These are phyloP conservation scores for Fomitopsis pinicola DNA, from an alignment of 1,284 basidiomycete species.

Conservation along the genomic window DNA sequence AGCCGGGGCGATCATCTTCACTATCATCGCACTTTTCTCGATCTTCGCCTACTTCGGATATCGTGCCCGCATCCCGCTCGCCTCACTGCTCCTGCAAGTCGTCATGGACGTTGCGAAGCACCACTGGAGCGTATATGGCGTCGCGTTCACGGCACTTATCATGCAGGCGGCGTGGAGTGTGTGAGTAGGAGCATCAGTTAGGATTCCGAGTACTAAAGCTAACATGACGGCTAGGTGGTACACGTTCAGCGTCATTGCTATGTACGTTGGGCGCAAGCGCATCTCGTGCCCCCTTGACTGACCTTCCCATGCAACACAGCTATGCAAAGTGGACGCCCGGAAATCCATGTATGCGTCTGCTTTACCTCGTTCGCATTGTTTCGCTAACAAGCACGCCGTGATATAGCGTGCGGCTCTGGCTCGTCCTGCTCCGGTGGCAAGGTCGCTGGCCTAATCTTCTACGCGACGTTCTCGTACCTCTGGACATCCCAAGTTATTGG, in stretches of 20 bases:
- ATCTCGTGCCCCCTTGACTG: too few relatives aligned
- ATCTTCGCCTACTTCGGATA: conserved; percentile 66
- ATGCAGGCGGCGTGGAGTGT: conserved; percentile 69
- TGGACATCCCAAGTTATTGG: conserved; percentile 81
- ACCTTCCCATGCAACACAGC: conserved; percentile 27
- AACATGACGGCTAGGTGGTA: conserved; percentile 49
- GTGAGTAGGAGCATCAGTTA: conserved; percentile 34
- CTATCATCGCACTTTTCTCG: conserved; percentile 61
- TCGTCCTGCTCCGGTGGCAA: conserved; percentile 47
- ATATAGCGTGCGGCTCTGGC: conserved; percentile 34
- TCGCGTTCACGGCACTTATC: conserved; percentile 68
- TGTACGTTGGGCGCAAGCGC: conserved; percentile 35
- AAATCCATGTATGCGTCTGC: conserved; percentile 49
- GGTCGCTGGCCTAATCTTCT: conserved; percentile 73
- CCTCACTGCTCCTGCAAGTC: conserved; percentile 74
- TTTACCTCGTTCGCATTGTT: neutral
- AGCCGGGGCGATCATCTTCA: conserved; percentile 79
- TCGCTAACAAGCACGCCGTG: neutral
- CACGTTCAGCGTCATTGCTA: conserved; percentile 65
- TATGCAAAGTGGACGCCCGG: conserved; percentile 77
- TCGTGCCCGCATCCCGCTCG: conserved; percentile 72
- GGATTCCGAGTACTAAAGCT: neutral
- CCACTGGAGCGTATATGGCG: conserved; percentile 77
- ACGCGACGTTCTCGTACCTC: conserved; percentile 76
- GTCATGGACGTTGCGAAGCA: conserved; percentile 83